These are phyloP conservation scores for Geotrichum macrosporum DNA, from an alignment of 1,139 yeast genomes.

Conservation along the genomic window DNA sequence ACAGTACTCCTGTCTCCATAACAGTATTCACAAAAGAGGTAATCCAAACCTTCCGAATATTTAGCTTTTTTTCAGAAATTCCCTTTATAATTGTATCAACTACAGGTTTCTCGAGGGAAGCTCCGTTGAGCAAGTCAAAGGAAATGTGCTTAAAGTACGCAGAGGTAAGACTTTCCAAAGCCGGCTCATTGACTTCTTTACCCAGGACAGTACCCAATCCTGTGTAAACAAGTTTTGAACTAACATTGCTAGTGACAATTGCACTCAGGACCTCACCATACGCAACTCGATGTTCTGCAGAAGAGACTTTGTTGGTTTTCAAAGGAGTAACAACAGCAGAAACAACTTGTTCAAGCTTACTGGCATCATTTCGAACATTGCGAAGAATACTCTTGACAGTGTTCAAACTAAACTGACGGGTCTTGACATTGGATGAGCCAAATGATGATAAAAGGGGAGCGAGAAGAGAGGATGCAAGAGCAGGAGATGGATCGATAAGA, in stretches of 20 bases:
- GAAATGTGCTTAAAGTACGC: conserved; percentile 48
- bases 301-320: conserved; percentile 43
- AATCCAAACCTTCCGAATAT: conserved; percentile 66
- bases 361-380: conserved; percentile 28
- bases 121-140: conserved; percentile 23
- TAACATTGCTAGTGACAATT: conserved; percentile 28
- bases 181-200: conserved; percentile 73
- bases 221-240: conserved; percentile 42
- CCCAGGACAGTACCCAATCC: conserved; percentile 49
- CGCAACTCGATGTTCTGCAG: conserved; percentile 61
- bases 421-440: conserved; percentile 65
- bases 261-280: conserved; percentile 43
- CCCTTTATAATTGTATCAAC: conserved; percentile 50
- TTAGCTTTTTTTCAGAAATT: conserved; percentile 58
- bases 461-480: conserved; percentile 50
- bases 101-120: conserved; percentile 25
- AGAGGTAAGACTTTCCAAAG: conserved; percentile 50
- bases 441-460: conserved; percentile 58
- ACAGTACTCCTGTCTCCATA: conserved; percentile 22
- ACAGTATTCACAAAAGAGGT: conserved; percentile 45
- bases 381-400: conserved; percentile 37
- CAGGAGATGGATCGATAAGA: conserved; percentile 39
- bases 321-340: conserved; percentile 55
- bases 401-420: conserved; percentile 51
- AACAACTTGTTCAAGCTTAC: conserved; percentile 37